Conservation (phyloP, 2,329 filamentous ascomycete species). For the Clarireedia paspali region DNA sequence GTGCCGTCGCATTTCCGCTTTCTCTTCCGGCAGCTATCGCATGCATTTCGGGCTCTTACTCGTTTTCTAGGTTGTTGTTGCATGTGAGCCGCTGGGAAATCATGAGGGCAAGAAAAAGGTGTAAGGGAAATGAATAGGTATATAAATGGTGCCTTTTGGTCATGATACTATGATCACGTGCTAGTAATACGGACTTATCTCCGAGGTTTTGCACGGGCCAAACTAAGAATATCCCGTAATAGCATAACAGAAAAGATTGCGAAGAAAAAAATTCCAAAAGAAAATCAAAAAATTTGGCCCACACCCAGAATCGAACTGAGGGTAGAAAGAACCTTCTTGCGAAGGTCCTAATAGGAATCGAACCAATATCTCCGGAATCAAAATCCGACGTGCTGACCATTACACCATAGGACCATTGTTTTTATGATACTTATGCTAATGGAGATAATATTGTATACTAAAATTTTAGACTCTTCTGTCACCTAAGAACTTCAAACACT, state of each 20-base stretch:
- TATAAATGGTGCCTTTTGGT: neutral
- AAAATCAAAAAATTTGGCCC: neutral
- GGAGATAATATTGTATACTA: too few relatives aligned
- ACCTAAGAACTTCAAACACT: too few relatives aligned
- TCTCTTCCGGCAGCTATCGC: slow-evolving; percentile 20
- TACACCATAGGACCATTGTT: slow-evolving; percentile 9
- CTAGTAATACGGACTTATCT: neutral
- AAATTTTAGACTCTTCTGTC: too few relatives aligned
- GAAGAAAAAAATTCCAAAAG: neutral
- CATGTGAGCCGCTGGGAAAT: neutral
- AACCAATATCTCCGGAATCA: slow-evolving; percentile 12
- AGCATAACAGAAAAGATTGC: neutral
- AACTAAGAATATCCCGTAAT: neutral
- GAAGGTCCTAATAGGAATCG: slow-evolving; percentile 10
- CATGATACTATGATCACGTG: too few relatives aligned
- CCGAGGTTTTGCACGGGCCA: neutral
- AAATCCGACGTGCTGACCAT: slow-evolving; percentile 10
- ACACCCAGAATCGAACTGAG: slow-evolving; percentile 5
- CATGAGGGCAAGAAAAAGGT: neutral
- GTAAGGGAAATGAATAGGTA: neutral
- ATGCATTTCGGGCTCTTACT: slow-evolving; percentile 15
- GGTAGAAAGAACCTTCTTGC: neutral
- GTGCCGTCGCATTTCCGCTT: slow-evolving; percentile 22
- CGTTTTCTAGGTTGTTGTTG: slow-evolving; percentile 1
- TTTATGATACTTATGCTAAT: neutral